Percentiles rank a stretch among this genome's conserved stretches.
These are phyloP conservation scores for Vinca major DNA, from an alignment of 305 asterid genomes.

Conservation along the genomic window DNA sequence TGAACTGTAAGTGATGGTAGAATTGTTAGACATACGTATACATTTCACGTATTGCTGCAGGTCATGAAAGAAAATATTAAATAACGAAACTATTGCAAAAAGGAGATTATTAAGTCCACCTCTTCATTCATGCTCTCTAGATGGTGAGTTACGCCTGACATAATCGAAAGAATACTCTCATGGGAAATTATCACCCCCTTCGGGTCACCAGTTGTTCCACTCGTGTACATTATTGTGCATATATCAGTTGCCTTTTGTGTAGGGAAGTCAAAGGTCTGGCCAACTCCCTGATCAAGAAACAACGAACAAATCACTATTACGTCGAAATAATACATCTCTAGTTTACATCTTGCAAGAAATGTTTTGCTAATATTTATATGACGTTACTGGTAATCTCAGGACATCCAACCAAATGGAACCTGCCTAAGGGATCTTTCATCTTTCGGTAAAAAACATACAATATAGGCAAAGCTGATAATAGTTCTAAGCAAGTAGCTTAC, in stretches of 20 bases:
- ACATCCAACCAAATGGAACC: not conserved
- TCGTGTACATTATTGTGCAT: constrained; percentile 84
- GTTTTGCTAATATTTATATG: not conserved
- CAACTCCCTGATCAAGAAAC: constrained; percentile 35
- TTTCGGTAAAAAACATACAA: not conserved
- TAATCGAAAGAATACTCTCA: constrained; percentile 62
- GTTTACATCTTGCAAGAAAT: not conserved
- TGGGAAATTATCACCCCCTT: constrained; percentile 69
- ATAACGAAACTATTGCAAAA: not conserved
- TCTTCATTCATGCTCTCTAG: constrained; percentile 55
- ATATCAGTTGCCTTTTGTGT: constrained; percentile 45
- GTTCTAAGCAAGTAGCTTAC: constrained; percentile 27
- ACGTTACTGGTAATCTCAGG: not conserved
- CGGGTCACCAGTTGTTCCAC: constrained; percentile 90
- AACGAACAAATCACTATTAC: constrained; percentile 7
- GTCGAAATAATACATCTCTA: not conserved
- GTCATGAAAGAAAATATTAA: not conserved
- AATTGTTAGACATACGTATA: constrained; percentile 6
- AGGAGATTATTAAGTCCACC: constrained; percentile 26
- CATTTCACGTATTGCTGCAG: not conserved
- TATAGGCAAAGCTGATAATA: not conserved
- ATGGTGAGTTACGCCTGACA: constrained; percentile 65
- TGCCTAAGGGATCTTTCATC: not conserved
- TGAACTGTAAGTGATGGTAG: constrained; percentile 37
- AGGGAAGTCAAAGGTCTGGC: constrained; percentile 47